phyloP scores from a whole-genome alignment of 805 yeast species.

The Myxozyma neotropica region DNA sequence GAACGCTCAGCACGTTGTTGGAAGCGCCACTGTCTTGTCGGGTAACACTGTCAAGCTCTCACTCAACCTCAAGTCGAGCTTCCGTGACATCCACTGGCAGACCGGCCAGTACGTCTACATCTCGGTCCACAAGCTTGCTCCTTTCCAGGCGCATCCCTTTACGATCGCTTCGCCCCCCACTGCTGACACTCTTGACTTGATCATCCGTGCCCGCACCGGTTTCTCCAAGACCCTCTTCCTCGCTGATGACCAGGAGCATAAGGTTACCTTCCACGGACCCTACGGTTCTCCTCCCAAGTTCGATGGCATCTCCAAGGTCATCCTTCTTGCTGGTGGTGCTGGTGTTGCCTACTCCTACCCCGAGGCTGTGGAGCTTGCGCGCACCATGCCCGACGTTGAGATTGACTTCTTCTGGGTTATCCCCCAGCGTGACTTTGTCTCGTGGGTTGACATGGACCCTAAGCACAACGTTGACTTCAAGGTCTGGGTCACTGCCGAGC shows the following conservation, averaged over 20 bases:
- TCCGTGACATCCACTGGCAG: conserved; percentile 35
- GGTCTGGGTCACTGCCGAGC: conserved; percentile 40
- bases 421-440: conserved; percentile 37
- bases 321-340: conserved; percentile 43
- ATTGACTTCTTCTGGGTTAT: conserved; percentile 40
- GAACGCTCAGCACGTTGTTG: conserved; percentile 28
- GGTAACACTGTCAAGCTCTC: conserved; percentile 34
- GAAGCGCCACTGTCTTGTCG: conserved; percentile 24
- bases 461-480: conserved; percentile 34
- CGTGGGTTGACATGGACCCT: conserved; percentile 39
- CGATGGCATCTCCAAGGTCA: conserved; percentile 32
- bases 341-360: conserved; percentile 43
- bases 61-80: conserved; percentile 31
- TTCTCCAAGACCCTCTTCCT: conserved; percentile 37
- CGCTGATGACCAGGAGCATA: conserved; percentile 31
- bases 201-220: conserved; percentile 41
- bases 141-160: conserved; percentile 35
- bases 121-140: conserved; percentile 32
- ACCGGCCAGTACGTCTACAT: conserved; percentile 36
- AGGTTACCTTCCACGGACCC: conserved; percentile 36
- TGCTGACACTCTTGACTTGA: conserved; percentile 36
- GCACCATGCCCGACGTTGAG: conserved; percentile 26
- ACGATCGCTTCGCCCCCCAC: conserved; percentile 34
- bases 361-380: conserved; percentile 32
- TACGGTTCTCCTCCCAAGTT: conserved; percentile 35